Percentiles rank a stretch among this genome's conserved stretches.
These are phyloP conservation scores for Fusarium verticillioides DNA, from an alignment of 2,329 filamentous ascomycete species.

Conservation along the genomic window DNA sequence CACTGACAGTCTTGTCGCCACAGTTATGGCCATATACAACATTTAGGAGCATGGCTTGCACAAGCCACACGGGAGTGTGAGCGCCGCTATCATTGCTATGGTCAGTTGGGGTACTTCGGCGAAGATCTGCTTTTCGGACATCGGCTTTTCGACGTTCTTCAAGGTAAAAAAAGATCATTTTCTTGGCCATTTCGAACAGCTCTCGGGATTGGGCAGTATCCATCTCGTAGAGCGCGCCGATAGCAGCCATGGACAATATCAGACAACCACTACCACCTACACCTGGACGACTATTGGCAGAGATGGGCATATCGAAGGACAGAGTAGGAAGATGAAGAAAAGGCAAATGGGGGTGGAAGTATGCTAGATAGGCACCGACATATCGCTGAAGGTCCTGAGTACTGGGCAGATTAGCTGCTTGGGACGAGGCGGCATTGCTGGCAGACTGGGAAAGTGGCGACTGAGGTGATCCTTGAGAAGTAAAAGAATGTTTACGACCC, in stretches of 20 bases:
- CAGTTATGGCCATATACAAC: conserved; percentile 96
- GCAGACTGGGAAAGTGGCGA: conserved; percentile 62
- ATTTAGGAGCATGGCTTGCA: conserved; percentile 96
- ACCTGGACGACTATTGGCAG: conserved; percentile 69
- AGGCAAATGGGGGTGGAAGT: conserved; percentile 94
- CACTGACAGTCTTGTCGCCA: conserved; percentile 87
- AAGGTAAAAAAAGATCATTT: conserved; percentile 92
- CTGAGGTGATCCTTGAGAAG: conserved; percentile 64
- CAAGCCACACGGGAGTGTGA: conserved; percentile 90
- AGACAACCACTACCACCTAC: conserved; percentile 86
- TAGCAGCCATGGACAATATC: conserved; percentile 83
- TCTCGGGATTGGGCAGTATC: conserved; percentile 83
- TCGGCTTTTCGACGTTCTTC: conserved; percentile 91
- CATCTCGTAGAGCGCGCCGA: conserved; percentile 85
- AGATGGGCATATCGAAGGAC: conserved; percentile 84
- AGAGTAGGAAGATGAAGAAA: conserved; percentile 93
- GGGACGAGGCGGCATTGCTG: conserved; percentile 61
- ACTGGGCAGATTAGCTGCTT: conserved; percentile 74
- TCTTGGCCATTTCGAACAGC: conserved; percentile 92
- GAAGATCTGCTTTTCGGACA: conserved; percentile 72
- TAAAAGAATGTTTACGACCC: conserved; percentile 72
- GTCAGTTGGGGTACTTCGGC: conserved; percentile 62
- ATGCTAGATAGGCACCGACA: conserved; percentile 88
- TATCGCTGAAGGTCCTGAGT: conserved; percentile 90
- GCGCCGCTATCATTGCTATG: conserved; percentile 68